These are phyloP conservation scores for Kwoniella newhampshirensis DNA, from an alignment of 768 basidiomycete species.

Conservation along the genomic window DNA sequence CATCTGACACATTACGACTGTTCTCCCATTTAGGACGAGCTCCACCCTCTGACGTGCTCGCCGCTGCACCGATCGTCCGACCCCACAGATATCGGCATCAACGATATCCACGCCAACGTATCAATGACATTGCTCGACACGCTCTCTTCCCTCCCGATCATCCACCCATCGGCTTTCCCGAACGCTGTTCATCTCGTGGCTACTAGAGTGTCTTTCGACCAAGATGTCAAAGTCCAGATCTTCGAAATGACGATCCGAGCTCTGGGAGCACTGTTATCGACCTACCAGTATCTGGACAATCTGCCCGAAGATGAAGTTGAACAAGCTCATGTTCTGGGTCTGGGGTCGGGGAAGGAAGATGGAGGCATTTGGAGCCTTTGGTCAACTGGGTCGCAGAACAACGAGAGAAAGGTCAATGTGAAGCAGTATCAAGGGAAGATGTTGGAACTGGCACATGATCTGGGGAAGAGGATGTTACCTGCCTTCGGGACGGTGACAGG, in stretches of 20 bases:
- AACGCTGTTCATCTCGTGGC: constrained; percentile 80
- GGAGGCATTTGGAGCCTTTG: constrained; percentile 43
- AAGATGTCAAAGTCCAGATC: constrained; percentile 94
- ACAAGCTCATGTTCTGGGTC: constrained; percentile 19
- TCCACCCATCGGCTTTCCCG: constrained; percentile 77
- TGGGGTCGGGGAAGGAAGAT: constrained; percentile 23
- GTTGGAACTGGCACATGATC: constrained; percentile 75
- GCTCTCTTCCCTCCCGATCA: constrained; percentile 76
- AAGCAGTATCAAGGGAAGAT: constrained; percentile 79
- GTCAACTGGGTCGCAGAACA: not conserved
- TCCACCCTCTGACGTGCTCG: constrained; percentile 81
- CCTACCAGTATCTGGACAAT: constrained; percentile 44
- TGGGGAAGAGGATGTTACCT: constrained; percentile 79
- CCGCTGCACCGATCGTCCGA: constrained; percentile 28
- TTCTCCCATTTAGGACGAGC: constrained; percentile 58
- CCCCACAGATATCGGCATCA: constrained; percentile 69
- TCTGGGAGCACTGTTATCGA: constrained; percentile 70
- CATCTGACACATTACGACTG: not conserved
- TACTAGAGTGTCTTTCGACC: constrained; percentile 81
- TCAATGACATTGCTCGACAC: constrained; percentile 62
- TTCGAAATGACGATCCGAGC: constrained; percentile 96
- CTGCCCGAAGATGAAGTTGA: constrained; percentile 50
- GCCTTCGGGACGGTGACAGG: constrained; percentile 91
- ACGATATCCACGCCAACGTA: constrained; percentile 94
- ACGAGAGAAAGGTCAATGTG: constrained; percentile 51